Base-by-base conservation (phyloP, 176 grass and related monocot species). In the Triticum aestivum region DNA sequence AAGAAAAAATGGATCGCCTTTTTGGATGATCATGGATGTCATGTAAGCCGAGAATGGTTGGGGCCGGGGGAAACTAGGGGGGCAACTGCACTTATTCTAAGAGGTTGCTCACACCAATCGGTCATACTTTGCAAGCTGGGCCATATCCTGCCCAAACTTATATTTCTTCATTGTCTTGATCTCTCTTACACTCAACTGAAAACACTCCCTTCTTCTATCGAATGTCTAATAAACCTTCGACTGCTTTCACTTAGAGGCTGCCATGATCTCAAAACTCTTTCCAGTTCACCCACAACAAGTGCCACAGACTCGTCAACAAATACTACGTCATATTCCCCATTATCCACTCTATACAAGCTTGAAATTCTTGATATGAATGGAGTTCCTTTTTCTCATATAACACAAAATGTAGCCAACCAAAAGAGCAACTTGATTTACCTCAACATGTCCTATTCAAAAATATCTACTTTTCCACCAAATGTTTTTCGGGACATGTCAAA, bases 221-320 rank as follows among this genome's bases (percentile, higher is more conserved):
- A 3, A 0, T 62, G 21, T 14, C 80, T 88, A 12, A 0, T 0
- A 0, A 68, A 83, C 4, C 72, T 88, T 11, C 61, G 4, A 0
- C 18, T 70, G 34, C 73, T 88, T 12, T 88, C 80, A 8, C 35
- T 88, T 0, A 45, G 27, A 61, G 86, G 86, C 5, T 83, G 86
- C 6, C 4, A 2, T 62, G 6, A 10, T 14, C 39, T 84, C 0
- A 24, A 49, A 51, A 84, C 18, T 23, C 39, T 84, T 11, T 65
- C 0, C 0, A 24, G 0, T 26, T 29, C 64, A 15, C 8, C n/a
- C 9, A 62, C 39, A 7, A 21, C 62, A 13, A 21, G 5, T 47
- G 27, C 39, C 8, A 33, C 1, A 1, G 5, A 81, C 12, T 17
- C 72, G 0, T 49, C 7, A 66, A 21, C 17, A 18, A 1, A 2